These are phyloP conservation scores for Tetrahymena thermophila DNA, from an alignment of 73 alveolate genomes.

Conservation along the genomic window DNA sequence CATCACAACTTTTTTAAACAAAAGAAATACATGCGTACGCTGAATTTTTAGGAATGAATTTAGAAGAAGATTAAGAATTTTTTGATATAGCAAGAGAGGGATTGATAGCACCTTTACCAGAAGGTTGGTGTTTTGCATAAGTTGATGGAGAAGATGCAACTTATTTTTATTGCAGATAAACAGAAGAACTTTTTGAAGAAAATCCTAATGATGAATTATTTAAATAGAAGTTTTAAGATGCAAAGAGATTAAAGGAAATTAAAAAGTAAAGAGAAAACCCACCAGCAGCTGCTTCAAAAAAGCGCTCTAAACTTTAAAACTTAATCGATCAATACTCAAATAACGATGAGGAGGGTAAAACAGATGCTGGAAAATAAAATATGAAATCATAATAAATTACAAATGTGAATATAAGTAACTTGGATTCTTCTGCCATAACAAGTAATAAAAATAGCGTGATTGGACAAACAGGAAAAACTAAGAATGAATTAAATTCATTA, in stretches of 20 bases:
- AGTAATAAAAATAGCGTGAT: neutral
- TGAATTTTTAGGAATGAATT: constrained; percentile 69
- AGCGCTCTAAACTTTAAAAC: neutral
- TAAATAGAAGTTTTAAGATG: constrained; percentile 46
- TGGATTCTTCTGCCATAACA: neutral
- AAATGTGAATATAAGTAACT: neutral
- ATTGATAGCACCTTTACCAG: constrained; percentile 79
- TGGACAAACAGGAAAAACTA: neutral
- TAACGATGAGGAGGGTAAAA: neutral
- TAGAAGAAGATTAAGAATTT: constrained; percentile 67
- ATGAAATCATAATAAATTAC: neutral
- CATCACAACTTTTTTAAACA: no score
- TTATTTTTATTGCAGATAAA: constrained; percentile 60
- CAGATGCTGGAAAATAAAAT: neutral
- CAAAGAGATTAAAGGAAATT: constrained; percentile 6
- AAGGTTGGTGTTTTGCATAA: constrained; percentile 54
- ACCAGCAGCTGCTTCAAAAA: neutral
- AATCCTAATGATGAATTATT: constrained; percentile 88
- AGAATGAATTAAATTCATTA: neutral
- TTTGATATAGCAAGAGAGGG: constrained; percentile 89
- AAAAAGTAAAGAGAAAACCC: neutral
- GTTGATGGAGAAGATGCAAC: constrained; percentile 55
- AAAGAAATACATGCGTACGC: constrained; percentile 74
- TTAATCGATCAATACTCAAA: neutral
- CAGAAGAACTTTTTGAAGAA: constrained; percentile 58